These are phyloP conservation scores for Asterionellopsis glacialis DNA, from an alignment of 108 stramenopile genomes.

Conservation along the genomic window DNA sequence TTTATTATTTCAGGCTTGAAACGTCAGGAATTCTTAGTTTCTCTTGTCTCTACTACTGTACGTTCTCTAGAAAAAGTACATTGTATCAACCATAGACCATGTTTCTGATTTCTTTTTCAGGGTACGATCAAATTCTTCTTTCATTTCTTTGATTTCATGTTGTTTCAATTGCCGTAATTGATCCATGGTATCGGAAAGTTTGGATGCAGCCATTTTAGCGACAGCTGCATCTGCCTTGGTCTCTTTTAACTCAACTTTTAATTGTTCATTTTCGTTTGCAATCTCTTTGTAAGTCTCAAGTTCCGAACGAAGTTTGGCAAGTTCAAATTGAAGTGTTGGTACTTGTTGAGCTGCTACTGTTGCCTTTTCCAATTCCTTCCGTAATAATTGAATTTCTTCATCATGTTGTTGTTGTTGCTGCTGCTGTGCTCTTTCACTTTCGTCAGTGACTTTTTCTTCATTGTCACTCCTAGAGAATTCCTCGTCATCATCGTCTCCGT, in stretches of 20 bases:
- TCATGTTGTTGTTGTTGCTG: not conserved
- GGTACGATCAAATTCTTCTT: constrained; percentile 14
- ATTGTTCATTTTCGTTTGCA: constrained; percentile 17
- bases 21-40: too few species aligned
- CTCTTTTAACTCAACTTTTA: constrained; percentile 24
- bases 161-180: constrained; percentile 29
- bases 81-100: too few species aligned
- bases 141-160: constrained; percentile 36
- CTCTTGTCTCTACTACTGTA: too few species aligned
- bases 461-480: too few species aligned
- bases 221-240: constrained; percentile 26
- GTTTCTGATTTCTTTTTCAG: too few species aligned
- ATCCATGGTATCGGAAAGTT: constrained; percentile 31
- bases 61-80: too few species aligned
- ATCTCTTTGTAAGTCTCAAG: constrained; percentile 8
- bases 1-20: too few species aligned
- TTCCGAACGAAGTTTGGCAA: constrained; percentile 19
- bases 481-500: too few species aligned
- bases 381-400: not conserved
- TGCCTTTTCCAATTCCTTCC: not conserved
- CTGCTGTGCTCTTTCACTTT: too few species aligned
- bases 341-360: constrained; percentile 21
- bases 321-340: constrained; percentile 26
- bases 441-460: too few species aligned
- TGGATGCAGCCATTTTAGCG: constrained; percentile 22